Evolutionary conservation across 306 rosid genomes (phyloP), one percentile per base, ranked within the genome.

Genomic region (Lathyrus sativus): DNA sequence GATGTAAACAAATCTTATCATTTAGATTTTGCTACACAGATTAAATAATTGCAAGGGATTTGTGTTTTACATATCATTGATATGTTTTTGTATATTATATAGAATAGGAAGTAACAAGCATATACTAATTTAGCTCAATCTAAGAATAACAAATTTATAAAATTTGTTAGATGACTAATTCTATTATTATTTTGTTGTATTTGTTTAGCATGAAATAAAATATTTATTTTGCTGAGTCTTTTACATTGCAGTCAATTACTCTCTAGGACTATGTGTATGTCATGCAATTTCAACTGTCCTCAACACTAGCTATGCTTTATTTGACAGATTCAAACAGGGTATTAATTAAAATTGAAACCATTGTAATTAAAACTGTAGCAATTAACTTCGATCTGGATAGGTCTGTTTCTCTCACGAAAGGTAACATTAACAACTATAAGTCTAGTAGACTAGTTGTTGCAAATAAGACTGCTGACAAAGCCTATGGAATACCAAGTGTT

Each of bases 141-240:
- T 76, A 74, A 69, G 63, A 54, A 54, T 54, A 54, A 24, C 14
- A 57, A 14, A 65, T 65, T 18, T 44, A 41, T 24, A 62, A 24
- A 38, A 64, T 2, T 11, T 44, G n/a, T 18, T 66, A 48, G 48
- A 67, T 14, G 48, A 28, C 61, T 68, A 73, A 60, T 43, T 15
- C 5, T 41, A 33, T 69, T 19, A 77, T 77, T 81, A 70, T 65
- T 81, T 77, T 69, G 74, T 81, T 77, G 77, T 73, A 68, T 63
- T 76, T 69, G 62, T 81, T 54, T 24, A 54, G 17, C 37, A 54
- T 12, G 17, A 61, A 12, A 9, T 33, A 73, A 48, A 46, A 17
- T 22, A 50, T 55, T 61, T 31, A 14, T 37, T 51, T 29, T 33
- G n/a, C 24, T 60, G 55, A 65, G 39, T 72, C 51, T 66, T 22